Evolutionary conservation across 2,329 filamentous ascomycete genomes (phyloP), one percentile per base, ranked within the genome.

Genomic region (Penicillium sp.): DNA sequence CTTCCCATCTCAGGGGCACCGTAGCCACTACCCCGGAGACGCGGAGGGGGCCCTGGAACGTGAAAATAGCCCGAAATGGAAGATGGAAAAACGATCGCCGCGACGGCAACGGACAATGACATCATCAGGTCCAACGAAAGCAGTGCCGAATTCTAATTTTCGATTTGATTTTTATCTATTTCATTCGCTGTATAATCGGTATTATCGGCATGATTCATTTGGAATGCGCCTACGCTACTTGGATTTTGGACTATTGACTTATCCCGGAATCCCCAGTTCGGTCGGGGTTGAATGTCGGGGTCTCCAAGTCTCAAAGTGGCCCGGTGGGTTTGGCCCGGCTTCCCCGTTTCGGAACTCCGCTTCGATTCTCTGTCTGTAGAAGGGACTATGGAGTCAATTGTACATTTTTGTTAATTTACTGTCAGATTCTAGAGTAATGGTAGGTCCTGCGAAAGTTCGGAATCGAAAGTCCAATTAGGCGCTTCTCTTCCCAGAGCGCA

Each of bases 21-120:
- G 35, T 20, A 38, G 35, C 35, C 18, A 38, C 35, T 38, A 13
- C 35, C 35, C 16, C 18, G 20, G 35, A 11, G 35, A 20, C 8
- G 16, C 7, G 4, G 9, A 20, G 11, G 11, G 20, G 11, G 20
- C 5, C 10, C 10, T 20, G 18, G 35, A 38, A 38, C 35, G 18
- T 38, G 35, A 20, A 20, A 22, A 13, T 20, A 38, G 35, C 9
- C 35, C 18, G 35, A 38, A 22, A 20, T 11, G 18, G 31, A 20
- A 38, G 35, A 38, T 38, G 18, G 18, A 16, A 5, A 16, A 16
- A 8, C 35, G 42, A 44, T 45, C 33, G 46, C 27, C 44, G 31
- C 30, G 41, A 45, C 28, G 50, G 41, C 24, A 30, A 31, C 35
- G 25, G 28, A 39, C 10, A 36, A 53, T 53, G 50, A 53, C 50